A percentile compares a stretch with the other conserved stretches of the same genome.
These are phyloP conservation scores for Penicillium italicum DNA, from an alignment of 2,329 filamentous ascomycete species.

Conservation along the genomic window DNA sequence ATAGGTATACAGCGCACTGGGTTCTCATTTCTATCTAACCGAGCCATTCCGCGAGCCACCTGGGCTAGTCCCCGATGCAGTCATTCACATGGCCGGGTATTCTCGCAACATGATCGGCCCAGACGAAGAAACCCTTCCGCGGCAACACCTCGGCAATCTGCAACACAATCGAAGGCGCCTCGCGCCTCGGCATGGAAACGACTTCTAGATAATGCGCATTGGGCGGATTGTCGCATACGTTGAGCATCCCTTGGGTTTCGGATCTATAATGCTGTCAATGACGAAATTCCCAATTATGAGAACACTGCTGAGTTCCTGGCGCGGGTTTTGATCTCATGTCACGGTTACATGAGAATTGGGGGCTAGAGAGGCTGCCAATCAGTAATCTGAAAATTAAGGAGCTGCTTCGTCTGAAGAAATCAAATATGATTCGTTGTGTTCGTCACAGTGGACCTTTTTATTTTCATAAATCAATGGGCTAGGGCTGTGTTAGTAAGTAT, in stretches of 20 bases:
- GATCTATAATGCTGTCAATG: slow-evolving; percentile 63
- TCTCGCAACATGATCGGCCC: slow-evolving; percentile 60
- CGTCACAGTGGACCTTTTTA: not conserved
- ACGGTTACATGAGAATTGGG: slow-evolving; percentile 55
- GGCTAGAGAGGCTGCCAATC: slow-evolving; percentile 57
- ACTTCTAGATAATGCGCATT: slow-evolving; percentile 61
- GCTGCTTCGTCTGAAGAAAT: slow-evolving; percentile 42
- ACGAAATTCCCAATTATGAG: slow-evolving; percentile 54
- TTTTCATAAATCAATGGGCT: not conserved
- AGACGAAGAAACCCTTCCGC: slow-evolving; percentile 57
- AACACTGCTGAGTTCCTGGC: slow-evolving; percentile 53
- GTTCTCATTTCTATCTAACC: slow-evolving; percentile 54
- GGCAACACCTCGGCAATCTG: slow-evolving; percentile 56
- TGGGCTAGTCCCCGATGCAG: slow-evolving; percentile 52
- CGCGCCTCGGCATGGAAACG: slow-evolving; percentile 53
- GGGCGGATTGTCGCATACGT: slow-evolving; percentile 60
- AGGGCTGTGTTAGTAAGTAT: not conserved
- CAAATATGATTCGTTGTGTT: not conserved
- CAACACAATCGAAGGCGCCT: slow-evolving; percentile 62
- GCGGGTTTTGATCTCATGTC: slow-evolving; percentile 47
- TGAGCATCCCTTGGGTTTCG: slow-evolving; percentile 58
- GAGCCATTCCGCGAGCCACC: slow-evolving; percentile 36
- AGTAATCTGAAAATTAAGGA: slow-evolving; percentile 59
- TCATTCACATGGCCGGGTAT: slow-evolving; percentile 61
- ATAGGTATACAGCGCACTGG: slow-evolving; percentile 56